Base-by-base conservation (phyloP, 331 rosid genomes). In the Malus hybrid region DNA sequence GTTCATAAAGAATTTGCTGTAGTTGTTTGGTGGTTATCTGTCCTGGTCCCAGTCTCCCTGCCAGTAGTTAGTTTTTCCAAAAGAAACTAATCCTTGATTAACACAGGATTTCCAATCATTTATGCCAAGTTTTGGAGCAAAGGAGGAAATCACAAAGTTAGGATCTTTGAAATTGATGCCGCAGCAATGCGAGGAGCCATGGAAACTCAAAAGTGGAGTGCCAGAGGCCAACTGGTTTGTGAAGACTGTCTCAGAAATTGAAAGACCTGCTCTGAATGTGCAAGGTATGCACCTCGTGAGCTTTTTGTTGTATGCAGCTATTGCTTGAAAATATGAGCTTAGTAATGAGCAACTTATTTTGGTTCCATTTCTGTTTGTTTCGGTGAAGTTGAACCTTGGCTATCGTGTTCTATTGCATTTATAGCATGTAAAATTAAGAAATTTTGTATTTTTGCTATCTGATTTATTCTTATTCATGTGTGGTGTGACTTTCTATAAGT, bases 71-170 rank as follows among this genome's bases (percentile, higher is more conserved):
- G 1, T 16, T 52, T 52, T 52, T 52, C 0, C 6, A 2, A 52
- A 52, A 39, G 57, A 52, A 52, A 52, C 20, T 52, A 52, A 16
- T 44, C 20, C 68, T 73, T 72, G 68, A 44, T 79, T 20, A 53
- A 75, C n/a, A 33, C 88, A 91, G 98, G 93, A 82, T 67, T 85
- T 55, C 76, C 92, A 78, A 72, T 66, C 87, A 30, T 33, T 85
- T 24, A 73, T 85, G 74, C 82, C 93, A 7, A 78, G 73, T 75
- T 39, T 72, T 64, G 86, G 82, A 68, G 57, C 85, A 70, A 82
- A 78, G 69, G 82, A 76, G 6, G 89, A 87, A 62, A 55, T 86
- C n/a, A 78, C 86, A 61, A 88, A 86, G 75, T 71, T 84, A 46
- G 84, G 69, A 68, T 80, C 85, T 80, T 92, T 84, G 68, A 81